A percentile compares a stretch with the other conserved stretches of the same genome.
phyloP scores from a whole-genome alignment of 2,329 filamentous ascomycete species.

The Clarireedia paspali region DNA sequence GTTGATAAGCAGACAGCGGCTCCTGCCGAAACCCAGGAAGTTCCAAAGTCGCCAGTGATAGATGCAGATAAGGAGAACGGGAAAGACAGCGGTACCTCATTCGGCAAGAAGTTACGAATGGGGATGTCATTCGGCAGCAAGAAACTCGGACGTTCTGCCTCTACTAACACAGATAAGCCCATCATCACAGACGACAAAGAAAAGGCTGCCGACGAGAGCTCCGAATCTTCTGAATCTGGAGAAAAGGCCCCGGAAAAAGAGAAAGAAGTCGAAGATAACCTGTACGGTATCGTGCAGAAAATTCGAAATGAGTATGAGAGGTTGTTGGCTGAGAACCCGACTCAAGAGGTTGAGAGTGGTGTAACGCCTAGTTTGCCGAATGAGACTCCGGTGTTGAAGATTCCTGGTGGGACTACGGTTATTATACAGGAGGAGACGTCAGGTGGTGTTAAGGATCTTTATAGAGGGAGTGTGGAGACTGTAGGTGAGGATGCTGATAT shows the following conservation, averaged over 20 bases:
- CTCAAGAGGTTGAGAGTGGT: conserved; percentile 49
- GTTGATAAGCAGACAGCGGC: conserved; percentile 28
- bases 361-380: conserved; percentile 62
- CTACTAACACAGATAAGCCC: conserved; percentile 64
- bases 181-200: conserved; percentile 73
- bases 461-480: conserved; percentile 77
- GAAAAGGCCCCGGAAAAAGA: conserved; percentile 59
- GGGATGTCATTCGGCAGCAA: conserved; percentile 70
- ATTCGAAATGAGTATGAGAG: conserved; percentile 69
- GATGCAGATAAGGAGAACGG: conserved; percentile 45
- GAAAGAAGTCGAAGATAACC: conserved; percentile 67
- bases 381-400: conserved; percentile 70
- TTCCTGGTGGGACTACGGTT: conserved; percentile 58
- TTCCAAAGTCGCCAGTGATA: conserved; percentile 37
- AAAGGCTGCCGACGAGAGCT: conserved; percentile 60
- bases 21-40: conserved; percentile 31
- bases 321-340: conserved; percentile 47
- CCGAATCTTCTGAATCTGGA: conserved; percentile 48
- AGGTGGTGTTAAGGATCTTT: conserved; percentile 73
- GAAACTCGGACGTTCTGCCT: conserved; percentile 66
- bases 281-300: conserved; percentile 64
- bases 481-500: conserved; percentile 71
- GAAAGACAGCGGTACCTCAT: conserved; percentile 56
- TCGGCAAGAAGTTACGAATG: conserved; percentile 75
- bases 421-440: conserved; percentile 63